Conservation (phyloP, 805 yeast genomes). For the Barnettozyma sucrosica region DNA sequence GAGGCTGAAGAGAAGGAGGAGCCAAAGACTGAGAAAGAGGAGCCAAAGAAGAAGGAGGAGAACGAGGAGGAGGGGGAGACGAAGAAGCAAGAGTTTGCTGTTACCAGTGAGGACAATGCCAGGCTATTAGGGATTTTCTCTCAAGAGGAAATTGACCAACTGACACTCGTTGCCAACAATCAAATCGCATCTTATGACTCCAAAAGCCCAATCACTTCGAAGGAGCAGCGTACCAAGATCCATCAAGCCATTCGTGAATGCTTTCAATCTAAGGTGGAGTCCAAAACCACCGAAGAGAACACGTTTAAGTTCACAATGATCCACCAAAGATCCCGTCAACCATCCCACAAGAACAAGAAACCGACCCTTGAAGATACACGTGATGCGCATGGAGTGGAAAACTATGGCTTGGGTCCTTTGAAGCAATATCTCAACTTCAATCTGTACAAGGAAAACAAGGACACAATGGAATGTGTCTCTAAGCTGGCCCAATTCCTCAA, state of each 20-base stretch:
- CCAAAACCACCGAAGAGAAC: slow-evolving; percentile 67
- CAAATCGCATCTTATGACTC: slow-evolving; percentile 57
- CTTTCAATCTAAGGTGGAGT: slow-evolving; percentile 69
- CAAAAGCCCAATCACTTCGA: slow-evolving; percentile 51
- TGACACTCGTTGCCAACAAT: slow-evolving; percentile 4
- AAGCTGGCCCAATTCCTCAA: slow-evolving; percentile 67
- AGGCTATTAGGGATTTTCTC: slow-evolving; percentile 53
- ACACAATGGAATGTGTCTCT: slow-evolving; percentile 92
- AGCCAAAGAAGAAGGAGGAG: slow-evolving; percentile 21
- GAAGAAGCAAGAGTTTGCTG: slow-evolving; percentile 29
- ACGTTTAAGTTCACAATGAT: slow-evolving; percentile 58
- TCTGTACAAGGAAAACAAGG: slow-evolving; percentile 90
- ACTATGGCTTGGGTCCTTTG: slow-evolving; percentile 69
- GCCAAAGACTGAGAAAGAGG: slow-evolving; percentile 1
- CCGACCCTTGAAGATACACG: slow-evolving; percentile 31
- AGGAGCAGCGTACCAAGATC: slow-evolving; percentile 66
- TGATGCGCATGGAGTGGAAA: slow-evolving; percentile 47
- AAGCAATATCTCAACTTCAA: slow-evolving; percentile 69
- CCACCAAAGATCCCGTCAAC: slow-evolving; percentile 34
- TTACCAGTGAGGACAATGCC: slow-evolving; percentile 40
- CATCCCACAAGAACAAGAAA: slow-evolving; percentile 29
- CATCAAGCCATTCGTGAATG: slow-evolving; percentile 74
- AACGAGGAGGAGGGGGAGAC: slow-evolving; percentile 4
- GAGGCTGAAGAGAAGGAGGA: slow-evolving; percentile 11
- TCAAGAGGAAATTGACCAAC: slow-evolving; percentile 37